Percentiles rank a stretch among this genome's conserved stretches.
phyloP scores from a whole-genome alignment of 345 rosid species.

The Erysimum cheiranthoides region DNA sequence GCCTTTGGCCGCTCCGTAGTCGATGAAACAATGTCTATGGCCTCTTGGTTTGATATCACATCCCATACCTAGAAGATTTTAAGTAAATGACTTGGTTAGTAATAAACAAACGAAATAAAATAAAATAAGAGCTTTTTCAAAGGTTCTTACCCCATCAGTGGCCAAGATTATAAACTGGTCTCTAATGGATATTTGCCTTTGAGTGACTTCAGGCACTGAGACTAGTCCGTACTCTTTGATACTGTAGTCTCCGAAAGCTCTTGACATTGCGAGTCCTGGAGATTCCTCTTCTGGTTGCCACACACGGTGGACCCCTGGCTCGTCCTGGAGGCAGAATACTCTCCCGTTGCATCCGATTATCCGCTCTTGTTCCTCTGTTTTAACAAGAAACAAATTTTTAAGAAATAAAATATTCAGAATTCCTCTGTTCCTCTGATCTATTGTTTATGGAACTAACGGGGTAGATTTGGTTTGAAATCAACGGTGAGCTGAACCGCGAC shows the following conservation, averaged over 20 bases:
- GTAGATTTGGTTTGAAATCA: conserved; percentile 88
- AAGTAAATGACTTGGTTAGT: not conserved
- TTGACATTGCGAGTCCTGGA: conserved; percentile 96
- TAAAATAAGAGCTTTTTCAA: not conserved
- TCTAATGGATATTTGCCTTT: conserved; percentile 62
- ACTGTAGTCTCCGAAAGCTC: conserved; percentile 96
- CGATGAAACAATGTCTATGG: conserved; percentile 71
- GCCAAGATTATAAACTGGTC: conserved; percentile 89
- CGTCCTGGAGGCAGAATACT: conserved; percentile 77
- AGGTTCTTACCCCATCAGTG: conserved; percentile 77
- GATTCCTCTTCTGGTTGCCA: conserved; percentile 83
- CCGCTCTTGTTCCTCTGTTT: conserved; percentile 85
- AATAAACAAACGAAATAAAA: not conserved
- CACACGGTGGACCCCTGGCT: conserved; percentile 90
- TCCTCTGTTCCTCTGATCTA: no score
- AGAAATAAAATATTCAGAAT: not conserved
- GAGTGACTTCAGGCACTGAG: conserved; percentile 82
- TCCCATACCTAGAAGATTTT: conserved; percentile 74
- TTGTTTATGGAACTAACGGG: conserved; percentile 59
- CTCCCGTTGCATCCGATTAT: conserved; percentile 72
- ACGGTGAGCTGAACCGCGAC: conserved; percentile 78
- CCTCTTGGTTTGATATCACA: conserved; percentile 87
- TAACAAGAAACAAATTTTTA: not conserved
- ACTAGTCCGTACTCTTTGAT: conserved; percentile 75
- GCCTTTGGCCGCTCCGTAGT: conserved; percentile 63